Evolutionary conservation across 306 rosid genomes (phyloP).

Genomic region (Ziziphus jujuba): DNA sequence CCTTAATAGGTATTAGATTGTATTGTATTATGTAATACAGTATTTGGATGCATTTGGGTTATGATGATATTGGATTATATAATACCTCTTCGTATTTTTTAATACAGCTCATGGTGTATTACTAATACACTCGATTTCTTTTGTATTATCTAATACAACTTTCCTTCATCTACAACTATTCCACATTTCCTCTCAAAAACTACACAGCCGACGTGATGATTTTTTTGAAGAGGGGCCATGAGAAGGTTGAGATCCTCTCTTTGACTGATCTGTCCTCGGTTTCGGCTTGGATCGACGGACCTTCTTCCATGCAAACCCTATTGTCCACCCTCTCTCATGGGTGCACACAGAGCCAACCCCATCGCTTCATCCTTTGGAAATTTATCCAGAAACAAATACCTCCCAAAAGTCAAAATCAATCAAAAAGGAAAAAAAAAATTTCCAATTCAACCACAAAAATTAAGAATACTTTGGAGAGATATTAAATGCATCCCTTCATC

Average conservation of each 20-base stretch:
- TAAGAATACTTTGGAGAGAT: constrained; percentile 18
- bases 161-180: too few relatives aligned
- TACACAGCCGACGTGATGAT: background rate
- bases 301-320: background rate
- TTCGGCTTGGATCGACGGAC: background rate
- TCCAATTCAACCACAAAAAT: background rate
- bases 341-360: constrained; percentile 24
- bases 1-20: too few relatives aligned
- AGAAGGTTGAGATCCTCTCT: background rate
- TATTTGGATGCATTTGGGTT: too few relatives aligned
- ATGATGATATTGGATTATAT: too few relatives aligned
- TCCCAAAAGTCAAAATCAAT: background rate
- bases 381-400: background rate
- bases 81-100: too few relatives aligned
- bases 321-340: background rate
- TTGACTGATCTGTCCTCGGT: background rate
- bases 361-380: constrained; percentile 20
- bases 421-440: too few relatives aligned
- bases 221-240: constrained; percentile 1
- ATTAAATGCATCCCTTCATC: too few relatives aligned
- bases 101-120: too few relatives aligned
- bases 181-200: too few relatives aligned
- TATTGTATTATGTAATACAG: too few relatives aligned
- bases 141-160: too few relatives aligned
- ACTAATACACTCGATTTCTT: too few relatives aligned